Conservation (phyloP, 2,329 filamentous ascomycete genomes). For the Amauroascus verrucosus region DNA sequence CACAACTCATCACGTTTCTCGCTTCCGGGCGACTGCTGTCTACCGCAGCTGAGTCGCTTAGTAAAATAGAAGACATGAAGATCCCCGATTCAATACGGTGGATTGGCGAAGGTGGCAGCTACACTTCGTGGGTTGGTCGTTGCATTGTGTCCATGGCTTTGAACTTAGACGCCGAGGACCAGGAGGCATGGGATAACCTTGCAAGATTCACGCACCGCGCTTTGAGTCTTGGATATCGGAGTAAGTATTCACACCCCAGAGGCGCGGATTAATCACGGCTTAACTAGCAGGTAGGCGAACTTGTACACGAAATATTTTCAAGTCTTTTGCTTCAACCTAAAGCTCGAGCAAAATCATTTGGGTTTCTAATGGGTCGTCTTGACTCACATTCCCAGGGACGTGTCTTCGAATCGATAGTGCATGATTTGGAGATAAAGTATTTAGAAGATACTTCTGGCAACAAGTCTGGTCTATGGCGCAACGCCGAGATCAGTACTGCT, state of each 20-base stretch:
- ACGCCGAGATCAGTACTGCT: background rate
- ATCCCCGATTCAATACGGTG: conserved; percentile 38
- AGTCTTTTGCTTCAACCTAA: conserved; percentile 28
- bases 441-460: conserved; percentile 22
- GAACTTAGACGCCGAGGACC: conserved; percentile 32
- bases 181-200: conserved; percentile 26
- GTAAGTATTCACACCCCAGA: conserved; percentile 34
- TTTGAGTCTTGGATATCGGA: conserved; percentile 61
- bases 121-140: conserved; percentile 59
- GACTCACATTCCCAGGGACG: conserved; percentile 41
- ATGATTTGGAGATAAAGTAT: conserved; percentile 34
- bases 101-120: conserved; percentile 55
- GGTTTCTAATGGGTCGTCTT: conserved; percentile 34
- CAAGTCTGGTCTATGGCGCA: background rate
- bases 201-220: conserved; percentile 47
- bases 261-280: conserved; percentile 14
- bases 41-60: conserved; percentile 45
- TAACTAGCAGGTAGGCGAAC: conserved; percentile 25
- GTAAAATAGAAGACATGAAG: conserved; percentile 27
- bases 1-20: conserved; percentile 49
- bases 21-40: conserved; percentile 52
- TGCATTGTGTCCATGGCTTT: conserved; percentile 45
- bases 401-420: conserved; percentile 38
- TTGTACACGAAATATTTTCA: conserved; percentile 33
- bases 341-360: conserved; percentile 24